Evolutionary conservation across 768 basidiomycete genomes (phyloP), one percentile per base, ranked within the genome.

Genomic region (Russula dissimulans): DNA sequence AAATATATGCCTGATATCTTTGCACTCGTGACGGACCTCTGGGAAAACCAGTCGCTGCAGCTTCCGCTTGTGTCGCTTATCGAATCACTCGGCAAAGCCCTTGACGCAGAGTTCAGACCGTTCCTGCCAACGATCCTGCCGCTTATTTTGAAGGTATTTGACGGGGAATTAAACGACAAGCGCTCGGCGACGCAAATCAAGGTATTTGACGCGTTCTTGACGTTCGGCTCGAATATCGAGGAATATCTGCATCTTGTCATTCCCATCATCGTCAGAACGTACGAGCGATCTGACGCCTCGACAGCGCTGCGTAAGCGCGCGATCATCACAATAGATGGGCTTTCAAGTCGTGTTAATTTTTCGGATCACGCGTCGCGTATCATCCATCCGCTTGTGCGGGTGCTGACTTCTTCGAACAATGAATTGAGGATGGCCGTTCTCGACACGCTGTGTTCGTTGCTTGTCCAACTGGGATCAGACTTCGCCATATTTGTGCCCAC

Each of bases 401-500:
- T 97, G 2, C 76, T 99, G 58, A 85, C 85, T 44, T 78, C 77
- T 39, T 77, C 80, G 1, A 86, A 79, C 65, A 87, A 87, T 60
- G 95, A 97, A 59, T 75, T 98, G 49, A 80, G 91, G 22, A 81
- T 81, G 72, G 83, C 89, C 1, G 90, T 95, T 8, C 87, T 98
- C 85, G 94, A 97, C 61, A 91, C 94, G 0, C 75, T 99, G 2
- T 97, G 92, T 70, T 89, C 94, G 0, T 77, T 98, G 43, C 86
- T 97, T 42, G 79, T 92, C 41, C 97, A 99, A 68, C 83, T 99
- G 54, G 95, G 95, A 1, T 86, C 95, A 0, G 95, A 98, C 70
- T 99, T 95, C 66, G 94, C 97, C 4, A 92, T 99, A 46, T 99
- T 98, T 67, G 90, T 98, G 39, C 94, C 97, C 0, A 95, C 95